A percentile compares a stretch with the other conserved stretches of the same genome.
Evolutionary conservation across 441 rosid species (phyloP).

Genomic region (Kokia cookei): DNA sequence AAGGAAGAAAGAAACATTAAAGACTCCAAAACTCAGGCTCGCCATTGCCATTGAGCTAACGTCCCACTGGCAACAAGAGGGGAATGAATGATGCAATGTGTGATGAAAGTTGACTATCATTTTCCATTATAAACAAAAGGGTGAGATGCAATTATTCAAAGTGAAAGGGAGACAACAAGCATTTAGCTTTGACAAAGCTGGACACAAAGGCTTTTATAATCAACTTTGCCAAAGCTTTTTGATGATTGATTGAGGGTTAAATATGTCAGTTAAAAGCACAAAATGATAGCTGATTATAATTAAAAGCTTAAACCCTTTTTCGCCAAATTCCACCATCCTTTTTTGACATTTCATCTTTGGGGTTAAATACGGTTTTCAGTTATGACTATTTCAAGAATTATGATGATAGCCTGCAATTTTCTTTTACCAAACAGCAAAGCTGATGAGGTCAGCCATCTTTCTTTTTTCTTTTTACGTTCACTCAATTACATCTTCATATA

Average conservation of each 20-base stretch:
- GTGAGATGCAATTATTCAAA: constrained; percentile 16
- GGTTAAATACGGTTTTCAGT: background rate
- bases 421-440: background rate
- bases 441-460: background rate
- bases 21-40: too few relatives aligned
- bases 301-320: background rate
- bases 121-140: constrained; percentile 27
- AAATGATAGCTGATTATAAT: background rate
- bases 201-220: background rate
- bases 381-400: constrained; percentile 14
- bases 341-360: constrained; percentile 7
- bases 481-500: background rate
- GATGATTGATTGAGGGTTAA: background rate
- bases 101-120: constrained; percentile 34
- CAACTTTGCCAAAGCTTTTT: constrained; percentile 4
- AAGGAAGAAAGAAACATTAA: too few relatives aligned
- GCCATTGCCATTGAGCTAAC: too few relatives aligned
- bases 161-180: constrained; percentile 13
- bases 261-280: constrained; percentile 8
- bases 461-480: background rate
- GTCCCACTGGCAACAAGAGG: constrained; percentile 26
- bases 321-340: background rate
- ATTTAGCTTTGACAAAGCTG: background rate
- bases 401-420: background rate
- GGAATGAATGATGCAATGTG: constrained; percentile 21